Conservation (phyloP, 2,329 filamentous ascomycete genomes). For the Beauveria sp. region DNA sequence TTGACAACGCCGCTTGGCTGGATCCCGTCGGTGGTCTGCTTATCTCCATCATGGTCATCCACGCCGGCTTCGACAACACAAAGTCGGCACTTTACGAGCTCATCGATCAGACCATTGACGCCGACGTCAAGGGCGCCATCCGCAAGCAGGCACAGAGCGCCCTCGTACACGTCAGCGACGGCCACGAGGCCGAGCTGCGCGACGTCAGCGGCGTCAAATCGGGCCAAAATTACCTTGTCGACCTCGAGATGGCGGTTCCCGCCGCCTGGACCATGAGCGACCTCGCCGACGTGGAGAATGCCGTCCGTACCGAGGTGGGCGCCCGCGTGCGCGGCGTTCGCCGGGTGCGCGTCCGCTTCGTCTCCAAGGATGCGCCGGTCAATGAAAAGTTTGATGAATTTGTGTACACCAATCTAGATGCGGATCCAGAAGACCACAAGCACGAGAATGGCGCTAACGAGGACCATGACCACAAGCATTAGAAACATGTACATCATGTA, state of each 20-base stretch:
- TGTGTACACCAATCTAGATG: slow-evolving; percentile 57
- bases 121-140: slow-evolving; percentile 70
- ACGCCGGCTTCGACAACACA: slow-evolving; percentile 83
- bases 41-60: slow-evolving; percentile 89
- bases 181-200: slow-evolving; percentile 59
- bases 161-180: slow-evolving; percentile 44
- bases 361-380: slow-evolving; percentile 54
- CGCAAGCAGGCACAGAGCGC: slow-evolving; percentile 56
- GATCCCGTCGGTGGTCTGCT: slow-evolving; percentile 89
- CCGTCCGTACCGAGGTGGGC: slow-evolving; percentile 65
- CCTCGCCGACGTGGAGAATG: slow-evolving; percentile 62
- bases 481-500: neutral
- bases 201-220: slow-evolving; percentile 88
- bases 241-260: slow-evolving; percentile 78
- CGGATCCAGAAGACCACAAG: slow-evolving; percentile 45
- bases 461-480: slow-evolving; percentile 9
- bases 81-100: slow-evolving; percentile 75
- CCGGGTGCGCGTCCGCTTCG: slow-evolving; percentile 76
- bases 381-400: slow-evolving; percentile 70
- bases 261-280: slow-evolving; percentile 67
- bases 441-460: neutral
- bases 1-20: slow-evolving; percentile 81
- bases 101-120: slow-evolving; percentile 82
- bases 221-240: slow-evolving; percentile 91
- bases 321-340: slow-evolving; percentile 75